A percentile compares a stretch with the other conserved stretches of the same genome.
phyloP scores from a whole-genome alignment of 1,139 yeast species.

The Taphrina wiesneri region DNA sequence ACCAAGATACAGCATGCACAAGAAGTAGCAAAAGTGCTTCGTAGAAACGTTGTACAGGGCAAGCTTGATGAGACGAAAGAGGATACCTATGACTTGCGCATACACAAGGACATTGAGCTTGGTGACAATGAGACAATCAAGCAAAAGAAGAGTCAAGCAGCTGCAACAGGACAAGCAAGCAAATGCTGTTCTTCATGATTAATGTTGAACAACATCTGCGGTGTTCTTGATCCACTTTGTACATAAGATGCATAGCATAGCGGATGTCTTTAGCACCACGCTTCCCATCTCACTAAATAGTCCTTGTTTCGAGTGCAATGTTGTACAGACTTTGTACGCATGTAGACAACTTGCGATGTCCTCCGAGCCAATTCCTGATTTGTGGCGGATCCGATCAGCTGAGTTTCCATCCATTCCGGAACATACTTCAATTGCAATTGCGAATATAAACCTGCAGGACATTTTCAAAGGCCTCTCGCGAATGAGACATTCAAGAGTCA shows the following conservation, averaged over 20 bases:
- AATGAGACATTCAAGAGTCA: too few relatives aligned
- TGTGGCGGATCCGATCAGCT: background rate
- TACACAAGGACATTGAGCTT: slow-evolving; percentile 79
- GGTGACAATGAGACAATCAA: slow-evolving; percentile 79
- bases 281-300: too few relatives aligned
- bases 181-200: slow-evolving; percentile 9
- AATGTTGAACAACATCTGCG: background rate
- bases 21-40: slow-evolving; percentile 68
- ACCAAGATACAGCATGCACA: slow-evolving; percentile 54
- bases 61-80: slow-evolving; percentile 49
- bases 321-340: too few relatives aligned
- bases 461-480: too few relatives aligned
- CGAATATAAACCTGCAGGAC: too few relatives aligned
- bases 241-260: background rate
- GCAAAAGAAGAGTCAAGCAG: slow-evolving; percentile 39
- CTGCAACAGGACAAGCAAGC: slow-evolving; percentile 14
- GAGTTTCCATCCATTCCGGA: too few relatives aligned
- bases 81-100: slow-evolving; percentile 52
- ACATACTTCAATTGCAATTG: too few relatives aligned
- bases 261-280: background rate
- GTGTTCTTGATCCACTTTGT: background rate
- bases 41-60: slow-evolving; percentile 83
- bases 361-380: background rate
- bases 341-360: too few relatives aligned
- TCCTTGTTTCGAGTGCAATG: too few relatives aligned